Percentiles rank a stretch among this genome's conserved stretches.
Conservation (phyloP, 129 eudicot species). For the Rutidosis leptorrhynchoides region DNA sequence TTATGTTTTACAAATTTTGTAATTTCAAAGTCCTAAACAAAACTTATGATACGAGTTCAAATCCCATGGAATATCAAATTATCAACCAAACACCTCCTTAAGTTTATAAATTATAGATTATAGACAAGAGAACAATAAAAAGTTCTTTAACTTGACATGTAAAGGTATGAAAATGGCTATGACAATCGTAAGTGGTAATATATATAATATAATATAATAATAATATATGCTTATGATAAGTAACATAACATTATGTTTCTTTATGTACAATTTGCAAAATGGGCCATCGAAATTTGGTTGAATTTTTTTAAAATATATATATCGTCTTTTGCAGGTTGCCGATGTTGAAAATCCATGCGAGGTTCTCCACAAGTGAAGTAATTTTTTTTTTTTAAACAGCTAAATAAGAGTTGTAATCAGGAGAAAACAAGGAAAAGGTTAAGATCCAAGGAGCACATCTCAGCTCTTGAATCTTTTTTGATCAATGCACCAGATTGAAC, state of each 20-base stretch:
- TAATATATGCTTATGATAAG: too few relatives aligned
- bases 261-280: neutral
- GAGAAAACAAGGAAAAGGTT: too few relatives aligned
- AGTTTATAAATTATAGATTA: neutral
- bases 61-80: too few relatives aligned
- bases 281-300: neutral
- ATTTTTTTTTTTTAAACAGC: too few relatives aligned
- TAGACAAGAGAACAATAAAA: constrained; percentile 1
- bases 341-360: constrained; percentile 5
- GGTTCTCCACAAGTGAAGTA: neutral
- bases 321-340: neutral
- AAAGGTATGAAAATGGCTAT: neutral
- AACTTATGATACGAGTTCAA: too few relatives aligned
- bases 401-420: too few relatives aligned
- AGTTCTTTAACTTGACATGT: neutral
- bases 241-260: neutral
- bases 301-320: neutral
- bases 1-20: too few relatives aligned
- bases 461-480: too few relatives aligned
- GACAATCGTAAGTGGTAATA: neutral
- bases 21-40: too few relatives aligned
- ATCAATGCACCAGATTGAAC: too few relatives aligned
- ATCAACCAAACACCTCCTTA: neutral
- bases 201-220: neutral
- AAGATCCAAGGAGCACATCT: too few relatives aligned